A percentile compares a stretch with the other conserved stretches of the same genome.
Evolutionary conservation across 176 grass and related monocot species (phyloP).

Genomic region (Aegilops tauschii): DNA sequence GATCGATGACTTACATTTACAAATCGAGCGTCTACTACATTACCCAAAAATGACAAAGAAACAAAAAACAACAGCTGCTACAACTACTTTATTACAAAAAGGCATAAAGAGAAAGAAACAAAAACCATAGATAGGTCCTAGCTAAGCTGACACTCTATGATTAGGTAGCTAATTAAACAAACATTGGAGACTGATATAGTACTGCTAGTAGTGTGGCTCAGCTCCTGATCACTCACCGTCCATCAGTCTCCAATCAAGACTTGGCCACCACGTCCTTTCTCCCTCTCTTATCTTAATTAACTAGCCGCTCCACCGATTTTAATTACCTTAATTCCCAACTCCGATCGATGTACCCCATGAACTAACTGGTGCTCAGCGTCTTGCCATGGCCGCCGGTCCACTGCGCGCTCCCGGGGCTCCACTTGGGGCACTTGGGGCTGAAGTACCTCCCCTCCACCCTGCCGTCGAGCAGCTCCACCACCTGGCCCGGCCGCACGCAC

Average conservation of each 20-base stretch:
- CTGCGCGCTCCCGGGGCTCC: slow-evolving; percentile 39
- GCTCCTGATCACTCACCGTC: slow-evolving; percentile 8
- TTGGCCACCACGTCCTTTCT: neutral
- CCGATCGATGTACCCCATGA: neutral
- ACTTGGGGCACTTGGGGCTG: slow-evolving; percentile 52
- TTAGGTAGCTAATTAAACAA: slow-evolving; percentile 12
- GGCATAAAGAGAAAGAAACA: slow-evolving; percentile 25
- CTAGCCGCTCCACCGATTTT: neutral
- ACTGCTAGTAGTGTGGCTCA: neutral
- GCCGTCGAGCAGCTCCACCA: slow-evolving; percentile 46
- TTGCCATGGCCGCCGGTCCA: slow-evolving; percentile 7
- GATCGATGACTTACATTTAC: neutral
- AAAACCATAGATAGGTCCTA: slow-evolving; percentile 7
- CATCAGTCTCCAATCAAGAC: neutral
- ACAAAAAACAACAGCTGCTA: slow-evolving; percentile 1
- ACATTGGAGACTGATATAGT: neutral
- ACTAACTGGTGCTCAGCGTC: neutral
- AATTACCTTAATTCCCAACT: neutral
- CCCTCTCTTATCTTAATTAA: neutral
- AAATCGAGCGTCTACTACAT: neutral
- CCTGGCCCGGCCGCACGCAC: slow-evolving; percentile 48
- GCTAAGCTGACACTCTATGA: slow-evolving; percentile 14
- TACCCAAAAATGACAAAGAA: slow-evolving; percentile 21
- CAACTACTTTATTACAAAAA: slow-evolving; percentile 41
- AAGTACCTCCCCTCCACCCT: slow-evolving; percentile 37